Evolutionary conservation across 192 early-diverging fungal species (phyloP).

Genomic region (Gonapodya prolifera): DNA sequence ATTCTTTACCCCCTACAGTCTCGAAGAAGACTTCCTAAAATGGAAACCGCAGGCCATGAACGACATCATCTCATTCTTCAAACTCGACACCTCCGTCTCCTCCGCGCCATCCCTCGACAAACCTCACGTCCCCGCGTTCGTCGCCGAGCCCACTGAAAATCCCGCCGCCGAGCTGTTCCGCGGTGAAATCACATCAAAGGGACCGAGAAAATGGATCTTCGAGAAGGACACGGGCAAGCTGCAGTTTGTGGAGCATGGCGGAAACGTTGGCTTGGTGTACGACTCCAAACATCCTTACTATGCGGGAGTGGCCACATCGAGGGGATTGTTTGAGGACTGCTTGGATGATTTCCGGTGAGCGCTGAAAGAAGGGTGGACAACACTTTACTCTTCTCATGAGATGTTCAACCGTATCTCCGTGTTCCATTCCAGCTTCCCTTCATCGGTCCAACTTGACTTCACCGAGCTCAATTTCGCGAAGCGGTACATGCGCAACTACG

Average conservation of each 20-base stretch:
- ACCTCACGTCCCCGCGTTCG: conserved; percentile 33
- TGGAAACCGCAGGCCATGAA: conserved; percentile 87
- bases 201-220: conserved; percentile 24
- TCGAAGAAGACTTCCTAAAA: conserved; percentile 91
- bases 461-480: background rate
- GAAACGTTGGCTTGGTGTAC: conserved; percentile 26
- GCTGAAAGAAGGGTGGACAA: background rate
- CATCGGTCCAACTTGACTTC: background rate
- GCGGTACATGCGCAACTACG: conserved; percentile 1
- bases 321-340: conserved; percentile 50
- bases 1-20: no score
- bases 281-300: conserved; percentile 81
- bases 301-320: conserved; percentile 47
- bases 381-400: background rate
- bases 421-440: background rate
- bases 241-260: background rate
- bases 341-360: conserved; percentile 10
- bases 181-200: conserved; percentile 37
- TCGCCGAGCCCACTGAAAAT: conserved; percentile 18
- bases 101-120: conserved; percentile 15
- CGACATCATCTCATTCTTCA: conserved; percentile 58
- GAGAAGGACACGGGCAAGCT: background rate
- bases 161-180: conserved; percentile 27
- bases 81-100: conserved; percentile 37
- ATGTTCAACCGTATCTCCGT: background rate